Evolutionary conservation across 2,329 filamentous ascomycete genomes (phyloP), one percentile per base, ranked within the genome.

Genomic region (Pseudogymnoascus sp.): DNA sequence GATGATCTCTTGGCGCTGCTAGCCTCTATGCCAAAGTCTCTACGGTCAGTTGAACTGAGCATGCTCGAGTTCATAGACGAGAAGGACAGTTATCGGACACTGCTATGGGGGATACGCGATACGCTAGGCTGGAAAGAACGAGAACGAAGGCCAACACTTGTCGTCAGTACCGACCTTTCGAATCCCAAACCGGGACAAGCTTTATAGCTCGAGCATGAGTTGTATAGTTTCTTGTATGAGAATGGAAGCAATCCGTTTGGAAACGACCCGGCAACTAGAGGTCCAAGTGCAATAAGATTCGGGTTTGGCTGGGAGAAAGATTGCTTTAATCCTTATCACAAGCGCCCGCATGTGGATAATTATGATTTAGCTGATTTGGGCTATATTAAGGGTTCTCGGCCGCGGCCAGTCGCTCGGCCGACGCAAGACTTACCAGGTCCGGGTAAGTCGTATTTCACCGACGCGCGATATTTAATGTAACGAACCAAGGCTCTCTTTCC

Each of bases 41-140:
- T 75, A 0, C 66, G 68, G 8, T 72, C 71, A 1, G 63, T 76
- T 0, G 69, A 77, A 29, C 65, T 77, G 5, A 75, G 72, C 49
- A 72, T 70, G 12, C 63, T 76, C 0, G 7, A 8, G 2, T 75
- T 74, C 23, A 1, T 70, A 12, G 38, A 60, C 10, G 4, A 16
- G 7, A 2, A 16, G 7, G 43, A 33, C 29, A 49, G 64, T 35
- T 67, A 64, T 41, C 16, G 65, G 39, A 55, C 64, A 8, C 55
- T 73, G 4, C 64, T 73, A 8, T 29, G 63, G 37, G 64, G 62
- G 2, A 68, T 71, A 6, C 67, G 68, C 3, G 61, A 68, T 43
- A 63, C 59, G 12, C 63, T 71, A 11, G 63, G 61, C 7, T 66
- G 66, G 63, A 63, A 26, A 16, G 59, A 66, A 23, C 63, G 69